A percentile compares a stretch with the other conserved stretches of the same genome.
Conservation (phyloP, 1,139 yeast genomes). For the Blastobotrys buckinghamii region DNA sequence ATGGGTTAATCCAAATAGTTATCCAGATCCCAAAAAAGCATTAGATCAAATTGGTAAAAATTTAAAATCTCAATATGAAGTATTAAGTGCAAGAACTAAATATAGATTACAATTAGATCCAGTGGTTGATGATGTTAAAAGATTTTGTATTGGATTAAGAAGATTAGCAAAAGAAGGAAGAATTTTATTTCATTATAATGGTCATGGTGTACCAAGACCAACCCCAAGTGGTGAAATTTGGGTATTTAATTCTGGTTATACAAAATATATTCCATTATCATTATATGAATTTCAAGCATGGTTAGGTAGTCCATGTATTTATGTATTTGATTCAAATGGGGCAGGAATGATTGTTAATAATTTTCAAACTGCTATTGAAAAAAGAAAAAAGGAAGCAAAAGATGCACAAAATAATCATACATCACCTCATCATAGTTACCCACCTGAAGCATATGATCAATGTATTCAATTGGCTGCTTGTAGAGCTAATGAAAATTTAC, state of each 20-base stretch:
- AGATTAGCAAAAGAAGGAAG: slow-evolving; percentile 85
- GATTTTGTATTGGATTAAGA: slow-evolving; percentile 83
- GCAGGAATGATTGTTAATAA: slow-evolving; percentile 93
- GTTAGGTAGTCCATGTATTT: slow-evolving; percentile 97
- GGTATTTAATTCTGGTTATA: slow-evolving; percentile 96
- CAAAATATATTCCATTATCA: slow-evolving; percentile 95
- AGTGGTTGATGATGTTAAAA: slow-evolving; percentile 89
- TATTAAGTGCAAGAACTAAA: slow-evolving; percentile 77
- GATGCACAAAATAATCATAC: slow-evolving; percentile 43
- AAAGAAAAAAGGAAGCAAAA: slow-evolving; percentile 81
- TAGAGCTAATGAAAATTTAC: slow-evolving; percentile 73
- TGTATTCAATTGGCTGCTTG: slow-evolving; percentile 96
- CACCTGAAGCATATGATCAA: slow-evolving; percentile 67
- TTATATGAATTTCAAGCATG: slow-evolving; percentile 90
- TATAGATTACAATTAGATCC: slow-evolving; percentile 92
- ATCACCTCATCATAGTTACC: slow-evolving; percentile 24
- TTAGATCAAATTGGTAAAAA: slow-evolving; percentile 87
- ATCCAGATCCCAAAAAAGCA: slow-evolving; percentile 84
- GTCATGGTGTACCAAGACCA: slow-evolving; percentile 98
- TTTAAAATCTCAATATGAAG: slow-evolving; percentile 83
- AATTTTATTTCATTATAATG: slow-evolving; percentile 89
- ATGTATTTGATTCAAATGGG: slow-evolving; percentile 89
- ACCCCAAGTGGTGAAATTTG: slow-evolving; percentile 97
- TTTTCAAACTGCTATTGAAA: slow-evolving; percentile 84
- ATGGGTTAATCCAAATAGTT: slow-evolving; percentile 87